Evolutionary conservation across 1,284 basidiomycete genomes (phyloP).

Genomic region (Pholiota adiposa): DNA sequence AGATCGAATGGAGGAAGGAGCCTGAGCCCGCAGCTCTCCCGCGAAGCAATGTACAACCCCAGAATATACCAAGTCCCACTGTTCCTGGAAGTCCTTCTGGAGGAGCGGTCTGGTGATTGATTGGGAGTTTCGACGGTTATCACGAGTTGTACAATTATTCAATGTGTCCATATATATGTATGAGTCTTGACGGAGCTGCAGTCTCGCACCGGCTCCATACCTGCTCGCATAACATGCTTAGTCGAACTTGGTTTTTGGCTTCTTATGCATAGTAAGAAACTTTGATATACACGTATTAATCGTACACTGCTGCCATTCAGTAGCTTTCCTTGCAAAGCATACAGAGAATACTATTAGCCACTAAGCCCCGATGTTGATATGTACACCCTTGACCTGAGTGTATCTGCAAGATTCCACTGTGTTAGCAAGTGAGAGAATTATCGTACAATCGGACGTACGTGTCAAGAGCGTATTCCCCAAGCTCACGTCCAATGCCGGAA

Average conservation of each 20-base stretch:
- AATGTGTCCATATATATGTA: too few species aligned
- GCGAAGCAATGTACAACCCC: conserved; percentile 29
- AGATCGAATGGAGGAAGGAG: conserved; percentile 82
- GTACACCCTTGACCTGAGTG: conserved; percentile 38
- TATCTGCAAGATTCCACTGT: conserved; percentile 32
- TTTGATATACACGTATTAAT: background rate
- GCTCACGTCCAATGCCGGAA: conserved; percentile 76
- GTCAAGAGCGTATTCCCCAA: conserved; percentile 74
- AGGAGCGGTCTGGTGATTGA: conserved; percentile 22
- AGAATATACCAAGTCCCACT: conserved; percentile 30
- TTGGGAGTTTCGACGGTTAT: background rate
- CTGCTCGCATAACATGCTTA: too few species aligned
- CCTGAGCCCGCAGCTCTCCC: conserved; percentile 46
- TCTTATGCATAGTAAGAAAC: too few species aligned
- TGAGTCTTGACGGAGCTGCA: too few species aligned
- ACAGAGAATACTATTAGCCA: too few species aligned
- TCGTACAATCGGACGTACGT: conserved; percentile 38
- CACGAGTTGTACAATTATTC: background rate
- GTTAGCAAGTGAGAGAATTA: background rate
- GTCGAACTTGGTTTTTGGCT: too few species aligned
- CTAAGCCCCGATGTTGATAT: conserved; percentile 28
- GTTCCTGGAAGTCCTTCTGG: conserved; percentile 24
- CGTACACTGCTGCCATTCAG: background rate
- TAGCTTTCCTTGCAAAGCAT: background rate
- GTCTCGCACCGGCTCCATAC: too few species aligned